Base-by-base conservation (phyloP, 1,284 basidiomycete genomes). In the Anthracocystis setariae region DNA sequence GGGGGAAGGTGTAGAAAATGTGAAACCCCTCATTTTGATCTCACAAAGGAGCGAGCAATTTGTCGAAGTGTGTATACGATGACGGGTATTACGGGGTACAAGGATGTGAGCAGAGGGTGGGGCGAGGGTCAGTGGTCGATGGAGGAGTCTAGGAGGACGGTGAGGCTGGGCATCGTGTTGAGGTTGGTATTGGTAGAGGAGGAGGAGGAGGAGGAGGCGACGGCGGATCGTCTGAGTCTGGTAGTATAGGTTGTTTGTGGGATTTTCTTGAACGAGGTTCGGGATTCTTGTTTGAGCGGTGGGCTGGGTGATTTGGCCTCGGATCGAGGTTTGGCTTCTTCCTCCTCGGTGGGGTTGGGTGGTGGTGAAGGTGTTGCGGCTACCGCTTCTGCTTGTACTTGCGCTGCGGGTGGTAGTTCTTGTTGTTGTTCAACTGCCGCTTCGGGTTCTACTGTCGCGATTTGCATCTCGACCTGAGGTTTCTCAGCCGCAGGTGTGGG, bases 281-380 rank as follows among this genome's bases (percentile, higher is more conserved):
- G 39, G 1, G 49, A 35, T 25, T 46, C 45, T 46, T 45, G 43
- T 24, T 61, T 53, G 29, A 40, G 15, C 3, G 25, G 38, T 17
- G 52, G 37, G 15, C 29, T 37, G 9, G 47, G 8, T 21, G 51
- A 27, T 27, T 15, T 7, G 17, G 23, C 9, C 7, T 21, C 17
- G 15, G 43, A 25, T 29, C 13, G 42, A 10, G 55, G 21, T 18
- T 21, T 47, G 53, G 8, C 9, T 46, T 40, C 21, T n/a, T 42
- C 20, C 8, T 25, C 42, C 8, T 20, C 42, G 42, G 42, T 12
- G 20, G 42, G 17, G 38, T n/a, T 39, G 13, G 38, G 17, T 42
- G 40, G 10, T 2, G 40, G 20, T 42, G 40, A 5, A 13, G 39
- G n/a, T 42, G 39, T 42, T 9, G 20, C 8, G 9, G 20, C 40